Percentiles rank a stretch among this genome's conserved stretches.
These are phyloP conservation scores for Talaromyces stipitatus DNA, from an alignment of 495 filamentous ascomycete species.

Conservation along the genomic window DNA sequence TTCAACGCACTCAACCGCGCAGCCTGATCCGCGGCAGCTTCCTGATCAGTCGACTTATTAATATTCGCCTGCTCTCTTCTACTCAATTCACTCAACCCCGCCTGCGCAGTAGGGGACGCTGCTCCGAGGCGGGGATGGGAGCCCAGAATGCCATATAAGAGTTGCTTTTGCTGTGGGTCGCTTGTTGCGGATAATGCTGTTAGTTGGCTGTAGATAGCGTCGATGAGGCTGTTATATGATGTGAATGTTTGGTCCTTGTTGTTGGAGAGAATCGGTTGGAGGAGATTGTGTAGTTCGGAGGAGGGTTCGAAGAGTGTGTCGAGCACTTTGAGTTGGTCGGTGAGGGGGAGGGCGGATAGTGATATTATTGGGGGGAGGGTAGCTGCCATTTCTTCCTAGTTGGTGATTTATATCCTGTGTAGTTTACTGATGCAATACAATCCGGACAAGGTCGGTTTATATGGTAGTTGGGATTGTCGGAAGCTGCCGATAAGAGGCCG, in stretches of 20 bases:
- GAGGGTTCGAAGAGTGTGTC: constrained; percentile 87
- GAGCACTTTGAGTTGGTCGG: constrained; percentile 54
- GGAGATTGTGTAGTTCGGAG: constrained; percentile 62
- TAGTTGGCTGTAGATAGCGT: constrained; percentile 48
- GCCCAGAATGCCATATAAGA: constrained; percentile 65
- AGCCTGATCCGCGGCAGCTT: constrained; percentile 50
- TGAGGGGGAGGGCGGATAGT: constrained; percentile 48
- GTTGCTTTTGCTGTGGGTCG: constrained; percentile 41
- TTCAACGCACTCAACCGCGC: constrained; percentile 50
- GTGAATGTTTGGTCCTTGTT: constrained; percentile 49
- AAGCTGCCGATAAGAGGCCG: constrained; percentile 1
- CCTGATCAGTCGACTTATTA: constrained; percentile 23
- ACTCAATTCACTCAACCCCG: constrained; percentile 64
- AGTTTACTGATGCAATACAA: too few relatives aligned
- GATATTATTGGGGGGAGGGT: constrained; percentile 43
- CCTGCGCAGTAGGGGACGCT: constrained; percentile 37
- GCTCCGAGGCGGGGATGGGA: constrained; percentile 84
- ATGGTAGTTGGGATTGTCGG: not conserved
- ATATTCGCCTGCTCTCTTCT: constrained; percentile 73
- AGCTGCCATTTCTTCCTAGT: constrained; percentile 2
- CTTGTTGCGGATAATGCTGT: constrained; percentile 40
- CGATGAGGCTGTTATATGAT: constrained; percentile 53
- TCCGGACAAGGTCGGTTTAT: too few relatives aligned
- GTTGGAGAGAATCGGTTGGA: constrained; percentile 52
- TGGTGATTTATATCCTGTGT: too few relatives aligned